These are phyloP conservation scores for Globisporangium ultimum DNA, from an alignment of 352 stramenopile species.

Conservation along the genomic window DNA sequence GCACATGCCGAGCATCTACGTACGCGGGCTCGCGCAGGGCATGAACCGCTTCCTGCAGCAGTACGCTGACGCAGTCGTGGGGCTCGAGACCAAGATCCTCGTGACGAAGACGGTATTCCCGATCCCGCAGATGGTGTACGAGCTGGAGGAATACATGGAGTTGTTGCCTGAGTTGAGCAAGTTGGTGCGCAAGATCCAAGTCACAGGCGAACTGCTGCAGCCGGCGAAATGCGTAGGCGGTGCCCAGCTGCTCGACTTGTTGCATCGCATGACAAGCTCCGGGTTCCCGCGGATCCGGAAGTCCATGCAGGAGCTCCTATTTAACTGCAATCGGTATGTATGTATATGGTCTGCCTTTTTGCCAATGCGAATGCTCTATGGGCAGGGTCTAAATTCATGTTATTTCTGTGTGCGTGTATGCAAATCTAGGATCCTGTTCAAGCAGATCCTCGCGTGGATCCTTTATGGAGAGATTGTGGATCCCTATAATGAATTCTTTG, in stretches of 20 bases:
- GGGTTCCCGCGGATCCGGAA: slow-evolving; percentile 56
- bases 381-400: slow-evolving; percentile 1
- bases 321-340: slow-evolving; percentile 53
- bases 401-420: slow-evolving; percentile 3
- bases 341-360: slow-evolving; percentile 4
- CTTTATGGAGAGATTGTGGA: slow-evolving; percentile 67
- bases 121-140: slow-evolving; percentile 60
- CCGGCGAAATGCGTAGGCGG: slow-evolving; percentile 23
- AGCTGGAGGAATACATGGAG: slow-evolving; percentile 62
- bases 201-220: slow-evolving; percentile 6
- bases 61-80: slow-evolving; percentile 51
- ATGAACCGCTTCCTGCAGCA: slow-evolving; percentile 45
- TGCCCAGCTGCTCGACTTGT: slow-evolving; percentile 32
- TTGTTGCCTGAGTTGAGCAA: slow-evolving; percentile 54
- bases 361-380: neutral
- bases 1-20: slow-evolving; percentile 44
- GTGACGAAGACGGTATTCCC: slow-evolving; percentile 41
- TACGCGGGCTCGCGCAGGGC: slow-evolving; percentile 54
- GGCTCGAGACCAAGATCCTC: slow-evolving; percentile 54
- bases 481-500: slow-evolving; percentile 75
- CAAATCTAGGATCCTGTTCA: slow-evolving; percentile 54
- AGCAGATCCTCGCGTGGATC: slow-evolving; percentile 85
- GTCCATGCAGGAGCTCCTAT: slow-evolving; percentile 53
- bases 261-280: slow-evolving; percentile 41
- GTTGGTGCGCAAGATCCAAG: slow-evolving; percentile 37